A percentile compares a stretch with the other conserved stretches of the same genome.
Evolutionary conservation across 352 stramenopile species (phyloP).

Genomic region (Nothophytophthora sp.): DNA sequence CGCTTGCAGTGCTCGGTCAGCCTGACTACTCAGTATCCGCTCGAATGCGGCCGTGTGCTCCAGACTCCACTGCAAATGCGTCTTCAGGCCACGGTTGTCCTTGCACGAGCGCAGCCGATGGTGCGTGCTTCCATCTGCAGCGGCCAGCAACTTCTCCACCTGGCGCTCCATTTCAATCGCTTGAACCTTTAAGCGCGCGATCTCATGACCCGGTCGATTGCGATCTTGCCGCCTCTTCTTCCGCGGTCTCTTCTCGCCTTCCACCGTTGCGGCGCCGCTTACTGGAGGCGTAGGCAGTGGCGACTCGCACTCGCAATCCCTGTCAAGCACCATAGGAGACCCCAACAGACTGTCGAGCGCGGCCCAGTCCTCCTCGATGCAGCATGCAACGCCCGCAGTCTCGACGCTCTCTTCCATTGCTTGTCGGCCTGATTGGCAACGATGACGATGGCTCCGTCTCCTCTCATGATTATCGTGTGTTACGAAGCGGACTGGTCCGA

Average conservation of each 20-base stretch:
- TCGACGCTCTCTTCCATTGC: too few species aligned
- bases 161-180: conserved; percentile 16
- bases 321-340: too few species aligned
- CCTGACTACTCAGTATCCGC: conserved; percentile 14
- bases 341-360: too few species aligned
- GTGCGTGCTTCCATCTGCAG: background rate
- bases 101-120: conserved; percentile 3
- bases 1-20: conserved; percentile 13
- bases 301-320: too few species aligned
- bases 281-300: too few species aligned
- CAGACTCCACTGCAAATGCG: conserved; percentile 5
- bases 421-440: too few species aligned
- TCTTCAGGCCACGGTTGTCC: conserved; percentile 10
- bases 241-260: conserved; percentile 11
- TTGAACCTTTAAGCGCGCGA: conserved; percentile 17
- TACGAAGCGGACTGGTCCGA: too few species aligned
- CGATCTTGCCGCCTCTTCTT: conserved; percentile 23
- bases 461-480: too few species aligned
- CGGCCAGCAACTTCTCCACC: conserved; percentile 4
- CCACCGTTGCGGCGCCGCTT: too few species aligned
- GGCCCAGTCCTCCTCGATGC: too few species aligned
- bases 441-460: too few species aligned
- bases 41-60: conserved; percentile 4
- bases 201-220: conserved; percentile 25
- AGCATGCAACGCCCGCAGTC: too few species aligned